A percentile compares a stretch with the other conserved stretches of the same genome.
Conservation (phyloP, 73 alveolate genomes). For the Diophrys sp. region DNA sequence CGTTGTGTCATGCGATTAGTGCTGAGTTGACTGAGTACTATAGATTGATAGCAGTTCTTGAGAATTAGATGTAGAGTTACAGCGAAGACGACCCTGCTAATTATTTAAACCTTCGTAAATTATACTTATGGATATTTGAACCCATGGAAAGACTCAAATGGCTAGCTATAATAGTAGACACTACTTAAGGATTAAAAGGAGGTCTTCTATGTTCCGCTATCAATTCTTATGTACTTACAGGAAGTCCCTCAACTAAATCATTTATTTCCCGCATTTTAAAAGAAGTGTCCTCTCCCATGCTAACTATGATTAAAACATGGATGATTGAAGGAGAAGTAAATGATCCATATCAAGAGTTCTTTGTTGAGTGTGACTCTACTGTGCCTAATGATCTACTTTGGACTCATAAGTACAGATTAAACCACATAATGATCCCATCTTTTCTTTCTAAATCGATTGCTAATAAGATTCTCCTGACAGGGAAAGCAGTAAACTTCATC, state of each 20-base stretch:
- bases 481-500: slow-evolving; percentile 92
- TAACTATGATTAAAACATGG: slow-evolving; percentile 87
- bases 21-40: slow-evolving; percentile 85
- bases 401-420: slow-evolving; percentile 85
- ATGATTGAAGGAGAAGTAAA: slow-evolving; percentile 93
- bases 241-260: slow-evolving; percentile 53
- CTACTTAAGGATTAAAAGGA: slow-evolving; percentile 81
- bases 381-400: slow-evolving; percentile 85
- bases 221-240: slow-evolving; percentile 61
- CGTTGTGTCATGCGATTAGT: slow-evolving; percentile 75
- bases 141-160: slow-evolving; percentile 90
- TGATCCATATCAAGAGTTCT: slow-evolving; percentile 89
- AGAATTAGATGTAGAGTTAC: slow-evolving; percentile 57
- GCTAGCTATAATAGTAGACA: slow-evolving; percentile 78
- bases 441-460: slow-evolving; percentile 82
- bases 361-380: slow-evolving; percentile 78
- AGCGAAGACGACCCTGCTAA: slow-evolving; percentile 60
- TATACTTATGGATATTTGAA: slow-evolving; percentile 75
- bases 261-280: slow-evolving; percentile 42
- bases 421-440: slow-evolving; percentile 87
- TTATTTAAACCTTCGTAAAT: slow-evolving; percentile 72
- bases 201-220: slow-evolving; percentile 76
- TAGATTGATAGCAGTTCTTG: slow-evolving; percentile 79
- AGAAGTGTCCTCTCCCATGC: slow-evolving; percentile 71
- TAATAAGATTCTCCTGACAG: slow-evolving; percentile 81